Evolutionary conservation across 129 eudicot species (phyloP).

Genomic region (Cynara cardunculus): DNA sequence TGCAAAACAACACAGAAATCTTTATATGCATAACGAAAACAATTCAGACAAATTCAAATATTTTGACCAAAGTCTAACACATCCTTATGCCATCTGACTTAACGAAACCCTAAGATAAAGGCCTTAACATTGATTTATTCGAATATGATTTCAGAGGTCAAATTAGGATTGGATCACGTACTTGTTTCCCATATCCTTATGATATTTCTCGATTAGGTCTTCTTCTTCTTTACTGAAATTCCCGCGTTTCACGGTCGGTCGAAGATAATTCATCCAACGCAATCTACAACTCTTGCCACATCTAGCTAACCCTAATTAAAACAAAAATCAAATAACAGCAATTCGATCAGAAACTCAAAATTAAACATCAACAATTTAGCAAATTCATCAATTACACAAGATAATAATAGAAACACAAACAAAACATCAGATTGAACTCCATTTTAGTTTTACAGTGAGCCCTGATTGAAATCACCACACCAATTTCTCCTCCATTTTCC

Average conservation of each 20-base stretch:
- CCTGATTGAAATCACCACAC: not conserved
- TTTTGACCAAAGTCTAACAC: not conserved
- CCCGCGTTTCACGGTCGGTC: conserved; percentile 33
- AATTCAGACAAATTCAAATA: not conserved
- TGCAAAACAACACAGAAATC: conserved; percentile 10
- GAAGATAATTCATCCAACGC: conserved; percentile 33
- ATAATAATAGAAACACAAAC: not conserved
- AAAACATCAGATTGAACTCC: not conserved
- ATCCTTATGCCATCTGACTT: not conserved
- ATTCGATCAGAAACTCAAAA: not conserved
- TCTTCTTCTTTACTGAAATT: conserved; percentile 36
- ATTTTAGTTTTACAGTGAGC: not conserved
- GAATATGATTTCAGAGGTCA: not conserved
- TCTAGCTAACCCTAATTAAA: conserved; percentile 29
- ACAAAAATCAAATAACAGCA: conserved; percentile 6
- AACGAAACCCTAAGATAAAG: not conserved
- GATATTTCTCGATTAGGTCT: conserved; percentile 30
- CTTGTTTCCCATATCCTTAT: conserved; percentile 32
- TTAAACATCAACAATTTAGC: not conserved
- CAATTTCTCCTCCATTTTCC: not conserved
- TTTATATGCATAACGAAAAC: not conserved
- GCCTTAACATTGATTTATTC: not conserved
- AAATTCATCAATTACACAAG: not conserved
- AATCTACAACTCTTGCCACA: conserved; percentile 55
- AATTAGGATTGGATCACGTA: conserved; percentile 15